Evolutionary conservation across 169 alveolate species (phyloP).

Genomic region (Cyclospora cayetanensis): DNA sequence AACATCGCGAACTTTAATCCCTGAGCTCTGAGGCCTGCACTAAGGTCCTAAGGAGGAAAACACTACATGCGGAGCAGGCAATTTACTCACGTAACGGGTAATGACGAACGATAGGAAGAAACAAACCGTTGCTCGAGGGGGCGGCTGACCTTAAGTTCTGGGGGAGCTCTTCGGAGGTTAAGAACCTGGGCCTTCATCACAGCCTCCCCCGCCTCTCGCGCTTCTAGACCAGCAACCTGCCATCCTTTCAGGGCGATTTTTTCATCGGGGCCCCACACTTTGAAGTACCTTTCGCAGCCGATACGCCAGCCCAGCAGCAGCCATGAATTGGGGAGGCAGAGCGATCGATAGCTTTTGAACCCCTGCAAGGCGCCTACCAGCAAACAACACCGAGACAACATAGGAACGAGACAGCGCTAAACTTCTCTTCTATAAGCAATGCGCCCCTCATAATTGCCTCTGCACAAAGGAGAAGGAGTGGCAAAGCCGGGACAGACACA

Average conservation of each 20-base stretch:
- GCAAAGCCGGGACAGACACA: too few species aligned
- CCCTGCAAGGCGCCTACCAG: not conserved
- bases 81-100: too few species aligned
- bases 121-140: too few species aligned
- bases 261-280: constrained; percentile 63
- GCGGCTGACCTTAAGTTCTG: not conserved
- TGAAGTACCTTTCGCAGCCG: constrained; percentile 53
- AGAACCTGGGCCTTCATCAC: not conserved
- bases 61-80: not conserved
- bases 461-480: too few species aligned
- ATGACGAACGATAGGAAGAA: too few species aligned
- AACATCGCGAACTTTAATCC: too few species aligned
- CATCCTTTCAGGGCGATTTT: constrained; percentile 4
- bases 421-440: too few species aligned
- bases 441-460: too few species aligned
- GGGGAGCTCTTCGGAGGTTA: not conserved
- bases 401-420: too few species aligned
- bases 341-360: not conserved
- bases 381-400: not conserved
- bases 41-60: not conserved
- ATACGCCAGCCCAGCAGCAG: constrained; percentile 64
- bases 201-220: not conserved
- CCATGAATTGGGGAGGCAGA: not conserved
- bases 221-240: not conserved
- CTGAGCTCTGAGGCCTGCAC: constrained; percentile 19